Evolutionary conservation across 495 filamentous ascomycete genomes (phyloP), one percentile per base, ranked within the genome.

Genomic region (Hypoxylon trugodes): DNA sequence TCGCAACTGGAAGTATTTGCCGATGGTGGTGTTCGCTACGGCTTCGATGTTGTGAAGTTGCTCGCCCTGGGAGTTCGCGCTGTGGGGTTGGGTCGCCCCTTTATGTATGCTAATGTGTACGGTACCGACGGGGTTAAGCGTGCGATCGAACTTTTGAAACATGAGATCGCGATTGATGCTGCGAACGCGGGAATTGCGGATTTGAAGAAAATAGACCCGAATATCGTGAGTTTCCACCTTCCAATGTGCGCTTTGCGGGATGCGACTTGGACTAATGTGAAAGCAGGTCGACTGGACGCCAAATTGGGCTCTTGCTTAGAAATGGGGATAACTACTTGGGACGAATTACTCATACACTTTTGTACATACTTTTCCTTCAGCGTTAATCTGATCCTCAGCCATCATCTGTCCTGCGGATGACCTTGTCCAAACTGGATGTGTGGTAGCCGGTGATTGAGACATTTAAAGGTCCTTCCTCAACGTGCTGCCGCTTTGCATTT

Each of bases 21-120:
- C 0, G 81, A 82, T 58, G 75, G 80, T 2, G 81, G 81, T 1
- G 70, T 84, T 3, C 72, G 77, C 1, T 77, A 74, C 35, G 80
- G 79, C 4, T 73, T 74, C 6, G 80, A 83, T 66, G 70, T 81
- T 8, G 47, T 79, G 16, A 76, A 77, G 61, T 49, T 77, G 13
- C 69, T 84, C 1, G 74, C 79, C 0, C 68, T 82, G 13, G 80
- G 81, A 3, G 78, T 77, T 1, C 73, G 73, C 16, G 77, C 74
- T 9, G 79, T 82, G 6, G 80, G 79, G 16, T 22, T 82, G 0
- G 80, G 77, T 0, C 69, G 80, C 12, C 68, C 71, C 3, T 77
- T 79, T 50, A 74, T 81, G 76, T 82, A 63, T 47, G 70, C 76
- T 1, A 80, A 79, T 55, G 62, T 76, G 2, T 80, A 73, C 49